Conservation (phyloP, 2,329 filamentous ascomycete species). For the Leptodontidium sp. region DNA sequence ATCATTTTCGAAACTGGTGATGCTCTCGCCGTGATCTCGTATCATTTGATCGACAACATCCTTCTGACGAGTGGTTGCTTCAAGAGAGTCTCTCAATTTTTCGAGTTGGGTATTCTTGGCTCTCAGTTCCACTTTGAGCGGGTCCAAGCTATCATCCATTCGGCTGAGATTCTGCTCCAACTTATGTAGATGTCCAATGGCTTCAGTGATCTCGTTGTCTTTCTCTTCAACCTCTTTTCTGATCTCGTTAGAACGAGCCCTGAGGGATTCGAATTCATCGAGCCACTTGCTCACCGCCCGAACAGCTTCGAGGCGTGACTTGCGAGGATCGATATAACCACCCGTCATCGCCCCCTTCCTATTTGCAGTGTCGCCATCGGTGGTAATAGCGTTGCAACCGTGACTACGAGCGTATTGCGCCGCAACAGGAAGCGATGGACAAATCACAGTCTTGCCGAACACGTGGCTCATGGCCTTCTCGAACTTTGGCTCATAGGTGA, state of each 20-base stretch:
- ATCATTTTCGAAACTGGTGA: conserved; percentile 81
- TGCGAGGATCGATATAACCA: conserved; percentile 87
- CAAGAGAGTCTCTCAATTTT: conserved; percentile 75
- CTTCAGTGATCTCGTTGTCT: conserved; percentile 87
- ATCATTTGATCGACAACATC: conserved; percentile 79
- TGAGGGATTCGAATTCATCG: conserved; percentile 74
- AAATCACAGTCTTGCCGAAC: conserved; percentile 94
- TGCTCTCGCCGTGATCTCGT: conserved; percentile 77
- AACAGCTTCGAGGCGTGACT: conserved; percentile 87
- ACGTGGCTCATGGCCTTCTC: conserved; percentile 92
- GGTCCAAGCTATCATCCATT: conserved; percentile 82
- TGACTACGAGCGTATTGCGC: conserved; percentile 93
- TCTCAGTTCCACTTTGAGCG: conserved; percentile 78
- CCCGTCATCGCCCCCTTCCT: conserved; percentile 95
- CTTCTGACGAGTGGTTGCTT: conserved; percentile 69
- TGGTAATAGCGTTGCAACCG: conserved; percentile 90
- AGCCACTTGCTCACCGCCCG: conserved; percentile 78
- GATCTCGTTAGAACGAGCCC: conserved; percentile 70
- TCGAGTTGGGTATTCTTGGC: conserved; percentile 79
- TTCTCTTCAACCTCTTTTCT: conserved; percentile 76
- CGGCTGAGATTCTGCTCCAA: conserved; percentile 80
- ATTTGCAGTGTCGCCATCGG: conserved; percentile 93
- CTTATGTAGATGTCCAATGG: conserved; percentile 85
- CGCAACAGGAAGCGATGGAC: conserved; percentile 86
- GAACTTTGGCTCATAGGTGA: conserved; percentile 78